phyloP scores from a whole-genome alignment of 2,329 filamentous ascomycete genomes.

The Teratosphaeria destructans region DNA sequence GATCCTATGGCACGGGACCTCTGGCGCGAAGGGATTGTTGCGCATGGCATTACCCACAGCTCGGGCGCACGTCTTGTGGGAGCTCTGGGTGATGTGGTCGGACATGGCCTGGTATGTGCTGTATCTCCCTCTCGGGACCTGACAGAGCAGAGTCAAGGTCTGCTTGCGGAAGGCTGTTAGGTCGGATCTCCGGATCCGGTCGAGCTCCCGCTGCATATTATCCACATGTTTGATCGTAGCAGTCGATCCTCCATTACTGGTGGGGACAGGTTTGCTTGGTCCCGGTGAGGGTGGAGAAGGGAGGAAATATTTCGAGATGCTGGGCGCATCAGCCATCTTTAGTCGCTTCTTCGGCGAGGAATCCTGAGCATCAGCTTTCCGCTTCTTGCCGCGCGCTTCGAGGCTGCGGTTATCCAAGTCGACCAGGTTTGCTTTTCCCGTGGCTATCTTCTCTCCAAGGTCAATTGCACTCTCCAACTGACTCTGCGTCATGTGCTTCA shows the following conservation, averaged over 20 bases:
- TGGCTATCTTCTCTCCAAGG: slow-evolving; percentile 28
- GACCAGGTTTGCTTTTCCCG: slow-evolving; percentile 28
- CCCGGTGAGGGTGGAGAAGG: slow-evolving; percentile 13
- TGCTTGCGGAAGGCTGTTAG: slow-evolving; percentile 40
- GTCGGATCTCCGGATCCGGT: slow-evolving; percentile 34
- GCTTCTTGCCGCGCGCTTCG: slow-evolving; percentile 27
- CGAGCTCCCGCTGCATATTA: slow-evolving; percentile 21
- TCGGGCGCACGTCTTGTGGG: slow-evolving; percentile 27
- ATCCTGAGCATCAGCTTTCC: slow-evolving; percentile 4
- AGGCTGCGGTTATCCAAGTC: slow-evolving; percentile 33
- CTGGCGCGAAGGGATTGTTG: slow-evolving; percentile 33
- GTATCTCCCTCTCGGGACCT: slow-evolving; percentile 26
- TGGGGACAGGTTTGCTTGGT: neutral
- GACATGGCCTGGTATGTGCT: slow-evolving; percentile 29
- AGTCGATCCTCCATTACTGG: neutral
- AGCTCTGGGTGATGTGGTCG: slow-evolving; percentile 21
- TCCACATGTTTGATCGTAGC: neutral
- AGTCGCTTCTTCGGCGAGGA: slow-evolving; percentile 12
- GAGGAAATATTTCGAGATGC: slow-evolving; percentile 23
- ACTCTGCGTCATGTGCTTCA: slow-evolving; percentile 32
- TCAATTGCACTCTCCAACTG: slow-evolving; percentile 30
- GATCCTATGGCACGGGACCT: slow-evolving; percentile 33
- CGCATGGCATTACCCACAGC: slow-evolving; percentile 33
- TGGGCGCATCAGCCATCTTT: slow-evolving; percentile 5
- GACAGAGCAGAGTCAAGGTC: slow-evolving; percentile 24